Base-by-base conservation (phyloP, 2,329 filamentous ascomycete genomes). In the Zelopaecilomyces penicillatus region DNA sequence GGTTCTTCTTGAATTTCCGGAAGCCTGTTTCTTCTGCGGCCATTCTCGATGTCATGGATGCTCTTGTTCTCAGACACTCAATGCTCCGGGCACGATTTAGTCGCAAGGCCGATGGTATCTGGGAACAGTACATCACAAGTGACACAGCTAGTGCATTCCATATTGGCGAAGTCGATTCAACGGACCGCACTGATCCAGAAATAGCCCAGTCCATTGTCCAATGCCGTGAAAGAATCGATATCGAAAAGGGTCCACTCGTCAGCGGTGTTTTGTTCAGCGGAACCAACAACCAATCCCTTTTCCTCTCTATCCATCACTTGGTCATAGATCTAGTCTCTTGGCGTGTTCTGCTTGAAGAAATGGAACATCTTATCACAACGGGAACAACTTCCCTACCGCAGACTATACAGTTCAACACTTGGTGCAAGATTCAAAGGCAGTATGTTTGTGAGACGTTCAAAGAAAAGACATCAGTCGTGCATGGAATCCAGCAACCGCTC, bases 311-410 rank as follows among this genome's bases (percentile, higher is more conserved):
- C 12, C 51, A 52, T 11, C 51, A 52, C 30, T 30, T 52, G 2
- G 49, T 51, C 19, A 34, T 52, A 5, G 51, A 52, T n/a, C 26
- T 52, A 11, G 47, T 52, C 2, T 52, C 51, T 6, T 52, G 51
- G 51, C 46, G 49, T 9, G 31, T 50, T n/a, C 34, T 51, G 2
- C 39, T 52, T 0, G 12, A 36, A 11, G 51, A 52, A 6, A 10
- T 52, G 1, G 49, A 52, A 31, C 12, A 40, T 3, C 32, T 44
- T 12, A 19, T 42, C 3, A 52, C 60, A 12, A 11, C 31, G 42
- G 50, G 50, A 34, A 26, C 27, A 5, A 37, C 30, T 4, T 5
- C 38, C 4, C 10, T 19, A 4, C 27, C 33, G 4, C 35, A 30
- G 12, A 27, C 34, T 3, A 33, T 35, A 26, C n/a, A 19, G 7